Evolutionary conservation across 2,329 filamentous ascomycete species (phyloP).

Genomic region (Phaeosphaeria sp.): DNA sequence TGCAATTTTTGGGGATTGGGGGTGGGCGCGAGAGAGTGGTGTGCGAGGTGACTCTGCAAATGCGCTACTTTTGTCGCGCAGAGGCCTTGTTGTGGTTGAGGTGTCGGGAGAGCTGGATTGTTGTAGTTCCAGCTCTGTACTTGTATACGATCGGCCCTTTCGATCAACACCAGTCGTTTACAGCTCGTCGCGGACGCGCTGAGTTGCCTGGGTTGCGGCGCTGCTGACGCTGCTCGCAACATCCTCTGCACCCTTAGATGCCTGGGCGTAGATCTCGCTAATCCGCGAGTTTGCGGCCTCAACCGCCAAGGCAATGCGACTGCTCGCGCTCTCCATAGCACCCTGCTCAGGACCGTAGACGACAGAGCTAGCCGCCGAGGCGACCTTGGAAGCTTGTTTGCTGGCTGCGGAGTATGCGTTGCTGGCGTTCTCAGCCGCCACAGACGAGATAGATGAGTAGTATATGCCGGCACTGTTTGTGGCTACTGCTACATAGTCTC

Average conservation of each 20-base stretch:
- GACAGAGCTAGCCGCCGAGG: constrained; percentile 50
- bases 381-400: constrained; percentile 46
- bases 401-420: constrained; percentile 56
- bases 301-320: constrained; percentile 50
- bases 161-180: constrained; percentile 28
- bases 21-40: background rate
- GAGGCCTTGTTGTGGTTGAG: background rate
- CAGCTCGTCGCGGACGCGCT: constrained; percentile 61
- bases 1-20: background rate
- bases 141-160: background rate
- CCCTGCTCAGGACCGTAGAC: constrained; percentile 57
- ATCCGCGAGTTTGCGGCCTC: constrained; percentile 54
- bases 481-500: constrained; percentile 51
- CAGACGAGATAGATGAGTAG: constrained; percentile 23
- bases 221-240: constrained; percentile 54
- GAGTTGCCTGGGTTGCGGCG: constrained; percentile 49
- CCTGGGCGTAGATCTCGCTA: constrained; percentile 47
- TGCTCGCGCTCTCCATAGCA: constrained; percentile 55
- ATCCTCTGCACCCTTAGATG: constrained; percentile 52
- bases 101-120: background rate
- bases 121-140: no score
- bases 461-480: constrained; percentile 52
- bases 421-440: constrained; percentile 25
- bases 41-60: no score
- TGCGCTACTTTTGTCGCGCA: no score